These are phyloP conservation scores for Penicillium maclennaniae DNA, from an alignment of 495 filamentous ascomycete genomes.

Conservation along the genomic window DNA sequence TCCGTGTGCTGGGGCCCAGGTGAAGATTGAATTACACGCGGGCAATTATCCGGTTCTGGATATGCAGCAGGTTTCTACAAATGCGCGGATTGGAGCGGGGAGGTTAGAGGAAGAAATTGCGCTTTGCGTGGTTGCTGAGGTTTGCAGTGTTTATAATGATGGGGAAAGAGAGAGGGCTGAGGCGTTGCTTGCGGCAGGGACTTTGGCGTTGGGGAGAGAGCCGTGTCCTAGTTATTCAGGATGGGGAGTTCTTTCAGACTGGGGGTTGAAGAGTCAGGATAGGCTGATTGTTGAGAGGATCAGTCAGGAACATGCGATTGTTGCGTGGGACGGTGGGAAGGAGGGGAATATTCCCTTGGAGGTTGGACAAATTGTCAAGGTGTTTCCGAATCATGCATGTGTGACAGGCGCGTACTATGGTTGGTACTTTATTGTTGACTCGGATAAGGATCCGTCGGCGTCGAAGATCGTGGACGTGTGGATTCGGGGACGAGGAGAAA, in stretches of 20 bases:
- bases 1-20: slow-evolving; percentile 22
- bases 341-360: slow-evolving; percentile 22
- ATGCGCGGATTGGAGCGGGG: slow-evolving; percentile 42
- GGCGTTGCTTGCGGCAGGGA: slow-evolving; percentile 67
- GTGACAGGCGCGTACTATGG: slow-evolving; percentile 69
- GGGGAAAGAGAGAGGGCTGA: slow-evolving; percentile 49
- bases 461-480: slow-evolving; percentile 66
- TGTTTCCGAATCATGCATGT: slow-evolving; percentile 87
- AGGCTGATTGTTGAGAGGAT: slow-evolving; percentile 31
- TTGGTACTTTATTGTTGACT: slow-evolving; percentile 76
- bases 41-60: slow-evolving; percentile 73
- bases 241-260: slow-evolving; percentile 70
- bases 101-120: slow-evolving; percentile 56
- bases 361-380: slow-evolving; percentile 51
- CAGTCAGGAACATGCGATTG: slow-evolving; percentile 37
- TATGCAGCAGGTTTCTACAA: slow-evolving; percentile 77
- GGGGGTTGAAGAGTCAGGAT: slow-evolving; percentile 31
- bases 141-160: slow-evolving; percentile 64
- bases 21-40: slow-evolving; percentile 64
- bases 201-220: slow-evolving; percentile 71
- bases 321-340: slow-evolving; percentile 21
- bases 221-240: slow-evolving; percentile 65
- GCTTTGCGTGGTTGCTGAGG: slow-evolving; percentile 67
- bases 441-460: slow-evolving; percentile 47
- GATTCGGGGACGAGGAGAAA: slow-evolving; percentile 38